Evolutionary conservation across 768 basidiomycete genomes (phyloP).

Genomic region (Cystoderma amianthinum): DNA sequence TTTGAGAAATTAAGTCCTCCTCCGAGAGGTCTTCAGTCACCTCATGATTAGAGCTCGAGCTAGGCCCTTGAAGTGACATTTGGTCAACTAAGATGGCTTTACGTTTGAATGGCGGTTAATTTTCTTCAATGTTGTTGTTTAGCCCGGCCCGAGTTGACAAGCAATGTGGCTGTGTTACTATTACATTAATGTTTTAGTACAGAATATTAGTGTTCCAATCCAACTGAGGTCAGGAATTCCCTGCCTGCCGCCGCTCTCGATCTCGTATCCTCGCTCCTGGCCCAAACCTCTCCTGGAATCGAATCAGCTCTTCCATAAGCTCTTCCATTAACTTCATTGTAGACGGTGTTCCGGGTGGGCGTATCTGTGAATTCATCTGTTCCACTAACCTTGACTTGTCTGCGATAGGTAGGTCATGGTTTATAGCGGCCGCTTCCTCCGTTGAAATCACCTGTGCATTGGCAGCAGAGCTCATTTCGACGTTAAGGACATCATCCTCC

Average conservation of each 20-base stretch:
- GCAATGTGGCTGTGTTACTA: too few species aligned
- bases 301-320: slow-evolving; percentile 83
- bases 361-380: neutral
- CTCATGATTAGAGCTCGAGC: neutral
- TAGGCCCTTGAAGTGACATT: too few species aligned
- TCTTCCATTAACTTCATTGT: slow-evolving; percentile 88
- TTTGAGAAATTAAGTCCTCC: neutral
- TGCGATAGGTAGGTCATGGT: neutral
- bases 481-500: slow-evolving; percentile 10
- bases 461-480: slow-evolving; percentile 25
- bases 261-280: slow-evolving; percentile 44
- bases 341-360: slow-evolving; percentile 3
- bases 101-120: too few species aligned
- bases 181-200: too few species aligned
- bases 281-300: slow-evolving; percentile 84
- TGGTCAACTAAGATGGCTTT: too few species aligned
- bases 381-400: neutral
- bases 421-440: slow-evolving; percentile 6
- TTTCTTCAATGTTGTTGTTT: too few species aligned
- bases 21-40: neutral
- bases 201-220: too few species aligned
- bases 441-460: slow-evolving; percentile 6
- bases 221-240: slow-evolving; percentile 12
- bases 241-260: slow-evolving; percentile 38
- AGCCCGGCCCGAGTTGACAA: too few species aligned